These are phyloP conservation scores for Oryza meyeriana DNA, from an alignment of 176 grass and related monocot genomes.

Conservation along the genomic window DNA sequence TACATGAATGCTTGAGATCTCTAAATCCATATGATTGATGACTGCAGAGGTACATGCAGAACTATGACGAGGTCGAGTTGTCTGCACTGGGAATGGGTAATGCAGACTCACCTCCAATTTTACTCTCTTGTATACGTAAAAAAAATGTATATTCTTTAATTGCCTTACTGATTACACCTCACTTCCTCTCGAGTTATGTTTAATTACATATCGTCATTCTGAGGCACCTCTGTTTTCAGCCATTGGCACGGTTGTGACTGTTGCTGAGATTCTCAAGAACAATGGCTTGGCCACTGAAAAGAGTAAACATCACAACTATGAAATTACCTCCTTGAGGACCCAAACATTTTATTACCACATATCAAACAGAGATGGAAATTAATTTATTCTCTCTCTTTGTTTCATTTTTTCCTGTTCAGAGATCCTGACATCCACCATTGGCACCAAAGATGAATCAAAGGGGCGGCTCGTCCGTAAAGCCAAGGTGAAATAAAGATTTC, in stretches of 20 bases:
- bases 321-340: too few relatives aligned
- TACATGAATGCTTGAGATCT: background rate
- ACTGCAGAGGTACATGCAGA: slow-evolving; percentile 83
- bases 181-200: background rate
- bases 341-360: too few relatives aligned
- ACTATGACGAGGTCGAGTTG: slow-evolving; percentile 78
- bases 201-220: background rate
- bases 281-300: slow-evolving; percentile 79
- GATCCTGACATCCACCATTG: slow-evolving; percentile 86
- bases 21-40: background rate
- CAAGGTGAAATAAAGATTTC: slow-evolving; percentile 44
- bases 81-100: slow-evolving; percentile 92
- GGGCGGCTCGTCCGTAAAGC: slow-evolving; percentile 86
- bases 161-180: too few relatives aligned
- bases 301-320: slow-evolving; percentile 27
- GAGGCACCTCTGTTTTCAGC: slow-evolving; percentile 36
- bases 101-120: background rate
- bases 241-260: slow-evolving; percentile 84
- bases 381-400: background rate
- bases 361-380: background rate
- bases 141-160: too few relatives aligned
- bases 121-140: background rate
- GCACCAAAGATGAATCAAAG: slow-evolving; percentile 75
- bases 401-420: slow-evolving; percentile 35
- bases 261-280: slow-evolving; percentile 92